Evolutionary conservation across 768 basidiomycete genomes (phyloP).

Genomic region (Sarcodon aspratus): DNA sequence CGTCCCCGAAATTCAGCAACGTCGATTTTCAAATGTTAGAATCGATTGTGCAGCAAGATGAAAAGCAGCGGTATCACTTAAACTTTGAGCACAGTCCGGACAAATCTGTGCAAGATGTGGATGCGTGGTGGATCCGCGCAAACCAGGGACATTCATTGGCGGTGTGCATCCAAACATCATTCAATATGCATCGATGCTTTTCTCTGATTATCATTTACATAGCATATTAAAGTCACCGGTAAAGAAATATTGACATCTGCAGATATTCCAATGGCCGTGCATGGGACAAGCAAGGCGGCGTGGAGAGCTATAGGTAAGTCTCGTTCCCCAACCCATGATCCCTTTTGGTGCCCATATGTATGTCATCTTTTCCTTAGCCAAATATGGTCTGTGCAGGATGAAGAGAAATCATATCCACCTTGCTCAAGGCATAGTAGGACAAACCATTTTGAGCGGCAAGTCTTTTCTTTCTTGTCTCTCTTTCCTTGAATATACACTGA

Average conservation of each 20-base stretch:
- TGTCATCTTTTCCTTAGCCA: slow-evolving; percentile 26
- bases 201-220: background rate
- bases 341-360: background rate
- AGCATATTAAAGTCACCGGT: slow-evolving; percentile 65
- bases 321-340: background rate
- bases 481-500: background rate
- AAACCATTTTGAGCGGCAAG: slow-evolving; percentile 69
- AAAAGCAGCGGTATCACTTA: slow-evolving; percentile 56
- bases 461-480: slow-evolving; percentile 2
- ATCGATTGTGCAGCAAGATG: slow-evolving; percentile 54
- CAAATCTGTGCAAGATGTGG: slow-evolving; percentile 15
- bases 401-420: slow-evolving; percentile 87
- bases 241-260: slow-evolving; percentile 39
- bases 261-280: slow-evolving; percentile 74
- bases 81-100: slow-evolving; percentile 35
- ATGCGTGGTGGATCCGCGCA: slow-evolving; percentile 80
- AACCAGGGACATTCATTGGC: slow-evolving; percentile 86
- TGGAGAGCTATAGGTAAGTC: slow-evolving; percentile 63
- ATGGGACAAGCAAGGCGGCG: slow-evolving; percentile 61
- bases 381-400: slow-evolving; percentile 74
- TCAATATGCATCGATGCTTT: background rate
- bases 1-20: slow-evolving; percentile 53
- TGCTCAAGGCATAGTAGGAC: slow-evolving; percentile 62
- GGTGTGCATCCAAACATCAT: slow-evolving; percentile 24
- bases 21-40: slow-evolving; percentile 44